Conservation (phyloP, 805 yeast genomes). For the Candida sonorensis region DNA sequence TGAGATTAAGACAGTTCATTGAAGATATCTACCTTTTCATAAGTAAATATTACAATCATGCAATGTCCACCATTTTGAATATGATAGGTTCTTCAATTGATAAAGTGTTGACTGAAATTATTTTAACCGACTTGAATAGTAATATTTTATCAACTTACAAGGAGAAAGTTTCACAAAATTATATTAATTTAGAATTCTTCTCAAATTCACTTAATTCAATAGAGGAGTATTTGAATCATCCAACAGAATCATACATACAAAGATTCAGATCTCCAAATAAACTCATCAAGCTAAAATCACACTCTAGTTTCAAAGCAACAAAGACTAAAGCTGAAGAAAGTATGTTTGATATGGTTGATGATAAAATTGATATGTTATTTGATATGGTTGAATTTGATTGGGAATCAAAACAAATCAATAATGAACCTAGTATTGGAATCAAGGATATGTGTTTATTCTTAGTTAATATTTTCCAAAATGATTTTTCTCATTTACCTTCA, state of each 20-base stretch:
- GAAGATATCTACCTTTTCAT: conserved; percentile 59
- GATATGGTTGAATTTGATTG: conserved; percentile 87
- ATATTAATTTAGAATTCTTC: conserved; percentile 84
- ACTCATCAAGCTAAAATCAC: conserved; percentile 31
- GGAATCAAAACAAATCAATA: conserved; percentile 44
- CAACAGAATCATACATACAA: conserved; percentile 30
- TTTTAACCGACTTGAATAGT: conserved; percentile 54
- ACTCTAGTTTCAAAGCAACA: conserved; percentile 45
- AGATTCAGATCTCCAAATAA: conserved; percentile 22
- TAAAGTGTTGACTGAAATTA: conserved; percentile 55
- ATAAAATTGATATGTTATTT: conserved; percentile 68
- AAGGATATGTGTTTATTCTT: conserved; percentile 81
- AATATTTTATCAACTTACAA: conserved; percentile 68
- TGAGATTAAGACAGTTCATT: conserved; percentile 61
- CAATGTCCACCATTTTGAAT: conserved; percentile 52
- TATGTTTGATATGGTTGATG: conserved; percentile 76
- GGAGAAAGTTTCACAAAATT: conserved; percentile 84
- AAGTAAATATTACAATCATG: conserved; percentile 57
- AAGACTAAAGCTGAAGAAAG: conserved; percentile 71
- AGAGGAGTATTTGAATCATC: conserved; percentile 33
- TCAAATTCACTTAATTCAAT: conserved; percentile 67
- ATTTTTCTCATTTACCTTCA: conserved; percentile 74
- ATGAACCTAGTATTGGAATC: conserved; percentile 66
- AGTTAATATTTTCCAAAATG: conserved; percentile 78
- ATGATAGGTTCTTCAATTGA: conserved; percentile 61